These are phyloP conservation scores for Pseudopyricularia javanii DNA, from an alignment of 2,329 filamentous ascomycete genomes.

Conservation along the genomic window DNA sequence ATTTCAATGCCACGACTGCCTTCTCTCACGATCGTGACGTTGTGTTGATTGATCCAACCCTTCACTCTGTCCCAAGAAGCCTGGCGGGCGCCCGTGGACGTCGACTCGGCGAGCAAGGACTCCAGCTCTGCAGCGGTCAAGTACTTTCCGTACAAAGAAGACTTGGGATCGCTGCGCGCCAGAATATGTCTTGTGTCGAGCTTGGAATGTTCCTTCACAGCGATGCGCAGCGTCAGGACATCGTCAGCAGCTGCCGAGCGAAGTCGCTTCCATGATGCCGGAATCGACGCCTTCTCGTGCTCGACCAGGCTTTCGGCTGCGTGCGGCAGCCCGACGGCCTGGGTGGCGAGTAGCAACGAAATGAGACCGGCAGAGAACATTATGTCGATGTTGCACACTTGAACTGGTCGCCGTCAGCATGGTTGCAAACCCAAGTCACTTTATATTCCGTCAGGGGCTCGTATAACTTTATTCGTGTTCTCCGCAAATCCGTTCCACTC, in stretches of 20 bases:
- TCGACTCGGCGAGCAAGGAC: constrained; percentile 32
- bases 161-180: not conserved
- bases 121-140: constrained; percentile 47
- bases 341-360: not conserved
- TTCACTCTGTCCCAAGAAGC: constrained; percentile 34
- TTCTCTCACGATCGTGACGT: constrained; percentile 50
- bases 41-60: constrained; percentile 27
- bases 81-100: constrained; percentile 40
- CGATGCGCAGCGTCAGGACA: not conserved
- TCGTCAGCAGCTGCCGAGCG: not conserved
- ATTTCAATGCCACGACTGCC: constrained; percentile 39
- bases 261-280: not conserved
- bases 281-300: not conserved
- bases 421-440: no score
- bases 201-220: not conserved
- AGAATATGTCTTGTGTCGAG: not conserved
- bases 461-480: no score
- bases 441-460: no score
- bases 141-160: constrained; percentile 41
- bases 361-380: not conserved
- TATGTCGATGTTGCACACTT: no score
- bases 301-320: not conserved
- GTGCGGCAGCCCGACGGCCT: not conserved
- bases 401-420: no score
- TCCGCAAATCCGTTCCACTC: no score